Evolutionary conservation across 2,329 filamentous ascomycete species (phyloP).

Genomic region (Pestalotiopsis sp.): DNA sequence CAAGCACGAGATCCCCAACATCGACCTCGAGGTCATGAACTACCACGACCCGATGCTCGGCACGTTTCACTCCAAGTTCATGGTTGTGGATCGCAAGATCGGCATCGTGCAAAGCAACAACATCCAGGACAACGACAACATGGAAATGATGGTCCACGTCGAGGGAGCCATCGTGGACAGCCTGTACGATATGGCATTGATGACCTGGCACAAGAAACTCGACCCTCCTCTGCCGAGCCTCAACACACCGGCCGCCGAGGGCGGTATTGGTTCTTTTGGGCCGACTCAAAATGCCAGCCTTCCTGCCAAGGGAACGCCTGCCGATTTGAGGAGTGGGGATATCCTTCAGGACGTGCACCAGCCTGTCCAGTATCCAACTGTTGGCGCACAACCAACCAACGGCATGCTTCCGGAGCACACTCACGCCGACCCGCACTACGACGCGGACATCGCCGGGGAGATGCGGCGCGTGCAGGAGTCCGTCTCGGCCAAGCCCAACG

Average conservation of each 20-base stretch:
- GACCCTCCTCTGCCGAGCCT: conserved; percentile 62
- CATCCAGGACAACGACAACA: conserved; percentile 76
- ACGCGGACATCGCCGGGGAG: conserved; percentile 62
- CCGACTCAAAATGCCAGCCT: conserved; percentile 30
- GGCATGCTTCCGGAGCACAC: conserved; percentile 55
- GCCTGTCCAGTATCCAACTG: neutral
- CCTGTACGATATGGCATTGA: conserved; percentile 73
- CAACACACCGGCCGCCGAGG: conserved; percentile 48
- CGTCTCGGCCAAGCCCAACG: conserved; percentile 50
- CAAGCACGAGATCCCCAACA: conserved; percentile 67
- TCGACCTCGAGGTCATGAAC: conserved; percentile 75
- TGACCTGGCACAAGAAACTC: conserved; percentile 71
- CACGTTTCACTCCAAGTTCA: conserved; percentile 79
- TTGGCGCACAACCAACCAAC: neutral
- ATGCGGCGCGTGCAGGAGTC: conserved; percentile 62
- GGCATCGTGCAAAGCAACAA: conserved; percentile 79
- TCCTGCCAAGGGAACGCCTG: conserved; percentile 27
- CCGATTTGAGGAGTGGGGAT: neutral
- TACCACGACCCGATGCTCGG: conserved; percentile 71
- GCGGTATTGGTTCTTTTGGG: conserved; percentile 29
- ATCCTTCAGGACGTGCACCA: neutral
- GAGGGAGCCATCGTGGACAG: conserved; percentile 79
- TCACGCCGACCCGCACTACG: conserved; percentile 65
- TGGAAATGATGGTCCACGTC: conserved; percentile 79
- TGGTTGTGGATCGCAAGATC: conserved; percentile 74